These are phyloP conservation scores for Avena eriantha DNA, from an alignment of 176 grass and related monocot species.

Conservation along the genomic window DNA sequence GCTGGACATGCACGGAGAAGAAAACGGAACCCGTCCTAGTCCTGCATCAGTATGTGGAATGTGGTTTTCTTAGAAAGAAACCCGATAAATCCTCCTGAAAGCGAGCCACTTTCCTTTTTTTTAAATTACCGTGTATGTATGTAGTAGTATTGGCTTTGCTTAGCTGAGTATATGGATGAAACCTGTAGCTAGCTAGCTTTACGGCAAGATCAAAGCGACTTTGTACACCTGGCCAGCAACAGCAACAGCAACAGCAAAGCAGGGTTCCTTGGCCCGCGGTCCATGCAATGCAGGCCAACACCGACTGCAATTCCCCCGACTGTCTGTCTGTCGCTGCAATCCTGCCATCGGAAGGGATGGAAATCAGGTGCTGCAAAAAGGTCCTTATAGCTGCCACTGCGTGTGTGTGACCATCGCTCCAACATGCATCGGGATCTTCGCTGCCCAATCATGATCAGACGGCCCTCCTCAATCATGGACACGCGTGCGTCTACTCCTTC, in stretches of 20 bases:
- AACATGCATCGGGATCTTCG: background rate
- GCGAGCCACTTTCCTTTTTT: background rate
- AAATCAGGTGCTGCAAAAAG: background rate
- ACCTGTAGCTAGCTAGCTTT: background rate
- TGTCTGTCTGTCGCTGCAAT: background rate
- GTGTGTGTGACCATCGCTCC: background rate
- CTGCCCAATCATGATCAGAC: constrained; percentile 22
- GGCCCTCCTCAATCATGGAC: background rate
- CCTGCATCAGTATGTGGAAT: constrained; percentile 17
- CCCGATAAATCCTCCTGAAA: background rate
- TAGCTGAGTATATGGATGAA: background rate
- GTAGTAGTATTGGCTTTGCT: background rate
- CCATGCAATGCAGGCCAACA: background rate
- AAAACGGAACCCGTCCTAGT: background rate
- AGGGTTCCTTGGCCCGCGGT: background rate
- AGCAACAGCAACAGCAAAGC: background rate
- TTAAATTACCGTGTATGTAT: too few species aligned
- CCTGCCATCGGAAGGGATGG: background rate
- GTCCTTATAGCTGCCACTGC: background rate
- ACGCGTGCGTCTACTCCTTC: background rate
- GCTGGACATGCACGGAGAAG: background rate
- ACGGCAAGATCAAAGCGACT: background rate
- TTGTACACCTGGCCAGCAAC: constrained; percentile 6
- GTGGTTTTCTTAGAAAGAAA: background rate
- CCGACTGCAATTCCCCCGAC: background rate